phyloP scores from a whole-genome alignment of 2,329 filamentous ascomycete genomes.

The Aspergillus neoniger region DNA sequence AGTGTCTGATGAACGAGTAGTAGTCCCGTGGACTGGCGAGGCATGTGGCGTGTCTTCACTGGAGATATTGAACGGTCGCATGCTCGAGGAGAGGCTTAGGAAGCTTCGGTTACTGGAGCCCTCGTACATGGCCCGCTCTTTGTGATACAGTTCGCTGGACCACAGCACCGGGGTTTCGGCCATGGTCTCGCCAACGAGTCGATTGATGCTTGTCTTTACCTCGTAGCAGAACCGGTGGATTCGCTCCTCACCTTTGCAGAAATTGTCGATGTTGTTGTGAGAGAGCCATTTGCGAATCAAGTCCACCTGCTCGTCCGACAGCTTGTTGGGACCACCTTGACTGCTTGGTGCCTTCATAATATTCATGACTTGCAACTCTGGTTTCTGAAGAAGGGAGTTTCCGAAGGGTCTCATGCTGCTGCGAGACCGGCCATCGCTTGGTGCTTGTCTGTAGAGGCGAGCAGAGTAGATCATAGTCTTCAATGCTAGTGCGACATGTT shows the following conservation, averaged over 20 bases:
- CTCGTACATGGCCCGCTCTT: constrained; percentile 58
- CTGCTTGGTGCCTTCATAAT: constrained; percentile 79
- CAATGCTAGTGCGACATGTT: constrained; percentile 80
- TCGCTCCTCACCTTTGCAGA: constrained; percentile 90
- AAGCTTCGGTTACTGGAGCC: constrained; percentile 41
- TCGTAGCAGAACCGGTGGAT: constrained; percentile 94
- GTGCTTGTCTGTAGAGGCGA: constrained; percentile 27
- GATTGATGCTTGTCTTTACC: constrained; percentile 80
- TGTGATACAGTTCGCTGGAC: constrained; percentile 84
- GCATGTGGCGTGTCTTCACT: constrained; percentile 44
- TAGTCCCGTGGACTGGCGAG: constrained; percentile 29
- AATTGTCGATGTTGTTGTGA: constrained; percentile 81
- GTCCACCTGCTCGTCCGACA: constrained; percentile 92
- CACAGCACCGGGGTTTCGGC: constrained; percentile 84
- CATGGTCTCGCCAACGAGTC: constrained; percentile 80
- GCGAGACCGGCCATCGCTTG: constrained; percentile 40
- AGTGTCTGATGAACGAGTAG: constrained; percentile 34
- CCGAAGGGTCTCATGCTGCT: constrained; percentile 50
- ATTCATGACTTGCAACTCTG: constrained; percentile 83
- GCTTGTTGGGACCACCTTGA: constrained; percentile 88
- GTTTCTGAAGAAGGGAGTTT: constrained; percentile 69
- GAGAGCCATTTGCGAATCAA: constrained; percentile 81
- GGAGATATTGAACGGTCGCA: constrained; percentile 43
- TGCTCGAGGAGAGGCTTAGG: constrained; percentile 44
- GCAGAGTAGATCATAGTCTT: constrained; percentile 77